Evolutionary conservation across 305 asterid genomes (phyloP), one percentile per base, ranked within the genome.

Genomic region (Solanum hybrid): DNA sequence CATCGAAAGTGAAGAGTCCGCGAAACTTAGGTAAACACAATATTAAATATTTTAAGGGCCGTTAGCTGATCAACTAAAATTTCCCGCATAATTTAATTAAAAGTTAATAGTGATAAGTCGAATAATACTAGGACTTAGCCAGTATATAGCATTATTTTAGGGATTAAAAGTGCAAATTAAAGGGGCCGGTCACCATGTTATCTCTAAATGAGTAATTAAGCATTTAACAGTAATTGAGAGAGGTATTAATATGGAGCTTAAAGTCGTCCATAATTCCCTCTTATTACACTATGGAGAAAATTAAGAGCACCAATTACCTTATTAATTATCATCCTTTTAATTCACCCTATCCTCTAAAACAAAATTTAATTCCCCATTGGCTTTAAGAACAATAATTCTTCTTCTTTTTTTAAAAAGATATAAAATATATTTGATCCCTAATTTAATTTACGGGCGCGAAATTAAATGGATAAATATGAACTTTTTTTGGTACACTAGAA

Each of bases 261-360:
- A 85, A 22, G 77, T 33, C 33, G 40, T 85, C 88, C 77, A 85
- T 85, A 85, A 85, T 85, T 85, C 22, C 88, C 88, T 85, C 88
- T 76, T 51, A 51, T 1, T 57, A 57, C 77, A 71, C 40, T 42
- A 46, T 29, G 74, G 74, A 83, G 74, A 83, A 84, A 61, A 85
- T 85, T 85, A 57, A 61, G 88, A 57, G 51, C n/a, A 85, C 1
- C 77, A 85, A 85, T 85, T 85, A 85, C 75, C 88, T 57, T 85
- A 85, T 57, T 85, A 33, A 85, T 57, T 84, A 11, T 33, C 4
- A 51, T 18, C 28, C 75, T 85, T 84, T 84, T 84, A 84, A 84
- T 84, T 84, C 29, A 84, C 12, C 42, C 1, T 20, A 18, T 39
- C 74, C 88, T 83, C 40, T 46, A 51, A 31, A 57, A 31, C 22